A percentile compares a stretch with the other conserved stretches of the same genome.
These are phyloP conservation scores for Mucor saturninus DNA, from an alignment of 371 early-diverging fungal genomes.

Conservation along the genomic window DNA sequence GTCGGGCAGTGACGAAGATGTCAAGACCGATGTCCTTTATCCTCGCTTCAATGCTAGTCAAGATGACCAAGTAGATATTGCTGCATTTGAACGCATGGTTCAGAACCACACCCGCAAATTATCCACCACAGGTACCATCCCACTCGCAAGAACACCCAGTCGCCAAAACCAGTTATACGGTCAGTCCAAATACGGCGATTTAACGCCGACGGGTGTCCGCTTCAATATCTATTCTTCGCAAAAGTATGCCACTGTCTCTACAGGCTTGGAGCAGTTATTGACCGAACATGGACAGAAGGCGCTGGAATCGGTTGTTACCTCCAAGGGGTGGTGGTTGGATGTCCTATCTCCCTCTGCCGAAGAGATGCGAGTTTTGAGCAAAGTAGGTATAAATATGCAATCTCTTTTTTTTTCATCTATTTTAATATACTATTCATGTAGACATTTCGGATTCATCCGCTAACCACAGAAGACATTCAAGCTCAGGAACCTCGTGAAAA, in stretches of 20 bases:
- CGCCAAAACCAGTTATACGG: slow-evolving; percentile 34
- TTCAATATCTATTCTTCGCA: slow-evolving; percentile 34
- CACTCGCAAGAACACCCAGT: slow-evolving; percentile 32
- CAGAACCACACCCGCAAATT: slow-evolving; percentile 29
- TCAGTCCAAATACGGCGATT: neutral
- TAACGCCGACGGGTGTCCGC: slow-evolving; percentile 14
- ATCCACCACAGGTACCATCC: slow-evolving; percentile 30
- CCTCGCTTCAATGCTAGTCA: slow-evolving; percentile 31
- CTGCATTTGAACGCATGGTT: slow-evolving; percentile 37
- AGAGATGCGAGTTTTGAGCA: slow-evolving; percentile 79
- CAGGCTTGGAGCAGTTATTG: slow-evolving; percentile 27
- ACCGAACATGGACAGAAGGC: slow-evolving; percentile 37
- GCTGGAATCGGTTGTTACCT: slow-evolving; percentile 49
- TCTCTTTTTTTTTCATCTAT: neutral
- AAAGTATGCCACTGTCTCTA: neutral
- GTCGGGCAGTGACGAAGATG: slow-evolving; percentile 25
- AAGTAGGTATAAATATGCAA: slow-evolving; percentile 36
- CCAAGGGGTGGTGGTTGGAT: slow-evolving; percentile 87
- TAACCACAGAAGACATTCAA: slow-evolving; percentile 77
- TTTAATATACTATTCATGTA: slow-evolving; percentile 5
- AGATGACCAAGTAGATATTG: slow-evolving; percentile 34
- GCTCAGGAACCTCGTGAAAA: slow-evolving; percentile 78
- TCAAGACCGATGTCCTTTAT: slow-evolving; percentile 44
- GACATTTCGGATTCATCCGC: slow-evolving; percentile 72
- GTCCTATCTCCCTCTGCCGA: slow-evolving; percentile 75